Evolutionary conservation across 169 alveolate species (phyloP).

Genomic region (Amoebophrya sp.): DNA sequence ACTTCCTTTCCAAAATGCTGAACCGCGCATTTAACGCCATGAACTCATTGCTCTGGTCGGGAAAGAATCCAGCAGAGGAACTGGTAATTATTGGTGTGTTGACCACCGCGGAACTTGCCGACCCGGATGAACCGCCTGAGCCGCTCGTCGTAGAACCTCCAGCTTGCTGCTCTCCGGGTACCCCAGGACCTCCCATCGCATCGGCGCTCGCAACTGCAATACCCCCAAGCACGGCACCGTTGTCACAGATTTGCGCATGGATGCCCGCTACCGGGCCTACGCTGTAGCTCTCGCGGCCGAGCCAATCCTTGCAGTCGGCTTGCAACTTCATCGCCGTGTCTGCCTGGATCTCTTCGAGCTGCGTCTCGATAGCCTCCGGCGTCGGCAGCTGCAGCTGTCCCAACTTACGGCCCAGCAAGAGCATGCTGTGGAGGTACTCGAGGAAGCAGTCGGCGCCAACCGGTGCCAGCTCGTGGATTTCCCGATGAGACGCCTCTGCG

Average conservation of each 20-base stretch:
- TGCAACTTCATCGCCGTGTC: neutral
- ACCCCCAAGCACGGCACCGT: neutral
- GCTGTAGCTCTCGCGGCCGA: neutral
- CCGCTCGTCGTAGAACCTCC: no score
- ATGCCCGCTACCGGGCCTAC: neutral
- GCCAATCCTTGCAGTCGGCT: neutral
- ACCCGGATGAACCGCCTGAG: no score
- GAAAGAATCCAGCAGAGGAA: no score
- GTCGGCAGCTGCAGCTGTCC: neutral
- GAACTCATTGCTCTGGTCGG: neutral
- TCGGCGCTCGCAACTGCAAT: neutral
- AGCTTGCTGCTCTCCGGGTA: no score
- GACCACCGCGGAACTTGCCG: no score
- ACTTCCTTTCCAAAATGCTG: neutral
- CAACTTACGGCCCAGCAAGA: no score
- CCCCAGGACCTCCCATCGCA: no score
- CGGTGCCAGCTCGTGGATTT: neutral
- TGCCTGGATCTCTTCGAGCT: neutral
- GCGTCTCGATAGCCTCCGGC: neutral
- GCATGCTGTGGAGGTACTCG: neutral
- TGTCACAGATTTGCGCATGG: no score
- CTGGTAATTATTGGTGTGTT: no score
- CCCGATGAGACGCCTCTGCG: neutral
- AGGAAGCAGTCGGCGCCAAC: neutral
- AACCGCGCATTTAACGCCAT: neutral